Evolutionary conservation across 345 rosid species (phyloP).

Genomic region (Tarenaya hassleriana): DNA sequence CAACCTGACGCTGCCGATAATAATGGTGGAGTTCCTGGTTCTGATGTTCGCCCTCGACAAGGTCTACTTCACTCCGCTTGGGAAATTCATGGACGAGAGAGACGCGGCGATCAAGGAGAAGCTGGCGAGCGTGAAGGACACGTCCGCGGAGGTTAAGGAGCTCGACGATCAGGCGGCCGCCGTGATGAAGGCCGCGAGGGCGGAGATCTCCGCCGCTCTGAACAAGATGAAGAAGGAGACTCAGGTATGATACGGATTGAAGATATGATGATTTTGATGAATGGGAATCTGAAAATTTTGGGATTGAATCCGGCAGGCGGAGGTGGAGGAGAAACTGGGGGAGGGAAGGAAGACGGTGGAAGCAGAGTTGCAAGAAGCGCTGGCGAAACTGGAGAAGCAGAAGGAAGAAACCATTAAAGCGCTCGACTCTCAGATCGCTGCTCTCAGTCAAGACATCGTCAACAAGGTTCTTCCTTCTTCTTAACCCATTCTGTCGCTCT

Average conservation of each 20-base stretch:
- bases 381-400: constrained; percentile 69
- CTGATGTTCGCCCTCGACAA: constrained; percentile 89
- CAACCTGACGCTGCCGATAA: constrained; percentile 85
- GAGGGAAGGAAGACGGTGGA: constrained; percentile 79
- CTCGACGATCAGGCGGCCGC: constrained; percentile 81
- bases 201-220: constrained; percentile 82
- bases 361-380: constrained; percentile 70
- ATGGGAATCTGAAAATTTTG: not conserved
- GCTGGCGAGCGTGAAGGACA: constrained; percentile 73
- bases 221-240: constrained; percentile 93
- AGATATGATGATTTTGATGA: not conserved
- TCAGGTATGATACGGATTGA: constrained; percentile 9
- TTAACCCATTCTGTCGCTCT: not conserved
- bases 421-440: constrained; percentile 76
- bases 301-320: constrained; percentile 32
- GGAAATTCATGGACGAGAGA: constrained; percentile 82
- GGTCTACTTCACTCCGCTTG: constrained; percentile 69
- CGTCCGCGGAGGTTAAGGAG: constrained; percentile 71
- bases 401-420: constrained; percentile 72
- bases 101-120: constrained; percentile 73
- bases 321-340: constrained; percentile 52
- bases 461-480: constrained; percentile 78
- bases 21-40: constrained; percentile 66
- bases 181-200: constrained; percentile 78
- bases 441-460: constrained; percentile 73